phyloP scores from a whole-genome alignment of 2,329 filamentous ascomycete species.

The Zasmidium angulare region DNA sequence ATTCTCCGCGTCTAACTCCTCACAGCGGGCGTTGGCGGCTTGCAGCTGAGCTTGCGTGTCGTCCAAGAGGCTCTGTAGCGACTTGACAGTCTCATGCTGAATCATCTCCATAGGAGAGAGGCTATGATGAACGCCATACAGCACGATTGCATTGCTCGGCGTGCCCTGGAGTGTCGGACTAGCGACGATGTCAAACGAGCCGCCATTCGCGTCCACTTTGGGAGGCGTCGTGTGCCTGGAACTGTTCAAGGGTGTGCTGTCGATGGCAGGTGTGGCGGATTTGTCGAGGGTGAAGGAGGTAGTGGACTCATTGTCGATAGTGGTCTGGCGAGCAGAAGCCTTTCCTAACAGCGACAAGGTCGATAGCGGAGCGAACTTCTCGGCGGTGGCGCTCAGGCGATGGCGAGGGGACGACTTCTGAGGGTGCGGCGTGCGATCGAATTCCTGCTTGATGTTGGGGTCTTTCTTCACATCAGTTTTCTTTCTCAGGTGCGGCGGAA shows the following conservation, averaged over 20 bases:
- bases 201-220: no score
- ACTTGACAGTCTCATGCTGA: constrained; percentile 1
- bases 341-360: no score
- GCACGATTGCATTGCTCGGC: not conserved
- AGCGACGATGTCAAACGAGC: no score
- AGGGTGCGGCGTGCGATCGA: no score
- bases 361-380: no score
- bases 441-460: no score
- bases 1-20: constrained; percentile 4
- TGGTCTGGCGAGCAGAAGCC: not conserved
- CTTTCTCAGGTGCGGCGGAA: no score
- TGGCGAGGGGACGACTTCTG: no score
- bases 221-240: no score
- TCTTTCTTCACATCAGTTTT: no score
- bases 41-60: not conserved
- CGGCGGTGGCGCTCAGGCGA: no score
- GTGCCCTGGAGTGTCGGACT: not conserved
- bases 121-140: not conserved
- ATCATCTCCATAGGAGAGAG: constrained; percentile 3
- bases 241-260: no score
- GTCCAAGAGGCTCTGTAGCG: not conserved
- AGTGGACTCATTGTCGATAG: not conserved
- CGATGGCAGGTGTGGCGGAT: not conserved
- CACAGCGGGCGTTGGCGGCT: constrained; percentile 1
- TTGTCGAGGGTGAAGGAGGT: not conserved